phyloP scores from a whole-genome alignment of 345 rosid species.

The Gossypioides kirkii region DNA sequence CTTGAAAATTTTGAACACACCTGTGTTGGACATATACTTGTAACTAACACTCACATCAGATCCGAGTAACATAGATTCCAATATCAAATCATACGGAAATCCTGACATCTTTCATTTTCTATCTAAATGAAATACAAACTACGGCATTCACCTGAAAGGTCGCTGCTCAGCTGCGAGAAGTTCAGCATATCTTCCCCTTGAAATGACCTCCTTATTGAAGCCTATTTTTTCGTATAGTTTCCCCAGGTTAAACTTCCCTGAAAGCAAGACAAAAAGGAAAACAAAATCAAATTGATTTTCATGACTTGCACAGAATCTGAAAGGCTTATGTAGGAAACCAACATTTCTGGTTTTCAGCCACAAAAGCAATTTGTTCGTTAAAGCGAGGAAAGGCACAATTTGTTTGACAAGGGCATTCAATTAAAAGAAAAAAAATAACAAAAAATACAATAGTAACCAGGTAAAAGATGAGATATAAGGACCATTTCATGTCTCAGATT shows the following conservation, averaged over 20 bases:
- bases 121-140: constrained; percentile 4
- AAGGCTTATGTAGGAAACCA: not conserved
- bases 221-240: constrained; percentile 88
- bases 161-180: constrained; percentile 83
- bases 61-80: not conserved
- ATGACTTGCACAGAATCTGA: not conserved
- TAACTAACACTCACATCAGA: not conserved
- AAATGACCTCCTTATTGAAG: constrained; percentile 84
- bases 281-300: not conserved
- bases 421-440: too few species aligned
- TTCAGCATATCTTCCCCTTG: constrained; percentile 91
- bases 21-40: not conserved
- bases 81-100: not conserved
- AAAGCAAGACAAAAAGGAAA: constrained; percentile 13
- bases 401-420: not conserved
- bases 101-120: constrained; percentile 1
- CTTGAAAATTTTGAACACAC: not conserved
- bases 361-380: not conserved
- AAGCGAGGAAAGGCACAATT: not conserved
- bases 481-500: not conserved
- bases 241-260: constrained; percentile 79
- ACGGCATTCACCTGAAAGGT: constrained; percentile 60
- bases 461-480: not conserved
- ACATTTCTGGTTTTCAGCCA: not conserved
- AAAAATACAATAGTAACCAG: not conserved